Evolutionary conservation across 768 basidiomycete species (phyloP), one percentile per base, ranked within the genome.

Genomic region (Cyclocybe aegerita): DNA sequence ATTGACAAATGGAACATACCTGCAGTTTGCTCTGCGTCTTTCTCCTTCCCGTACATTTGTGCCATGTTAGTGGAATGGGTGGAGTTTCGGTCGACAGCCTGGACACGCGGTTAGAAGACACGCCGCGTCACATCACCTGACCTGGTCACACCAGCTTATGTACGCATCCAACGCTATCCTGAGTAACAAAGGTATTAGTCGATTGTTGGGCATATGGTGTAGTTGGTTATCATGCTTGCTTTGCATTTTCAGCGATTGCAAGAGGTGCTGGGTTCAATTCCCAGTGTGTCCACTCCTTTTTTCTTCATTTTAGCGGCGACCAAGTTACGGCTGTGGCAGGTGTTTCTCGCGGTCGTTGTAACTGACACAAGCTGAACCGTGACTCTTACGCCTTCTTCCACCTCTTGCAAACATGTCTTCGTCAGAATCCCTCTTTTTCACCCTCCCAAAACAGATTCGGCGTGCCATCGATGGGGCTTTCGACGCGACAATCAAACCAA

Each of bases 171-270:
- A n/a, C n/a, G n/a, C n/a, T n/a, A n/a, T n/a, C n/a, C n/a, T n/a
- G n/a, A n/a, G n/a, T n/a, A n/a, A n/a, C n/a, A n/a, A n/a, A n/a
- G n/a, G n/a, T n/a, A n/a, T n/a, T n/a, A n/a, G n/a, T n/a, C n/a
- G n/a, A n/a, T n/a, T n/a, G 5, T 23, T 0, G 51, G 61, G 61
- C 61, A 58, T 59, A 14, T 33, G 61, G 61, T 62, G 61, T 62
- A 62, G 61, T 62, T 62, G 61, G 61, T 60, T 62, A 62, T 62
- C 61, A 62, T 59, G 61, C 61, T 62, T 59, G 61, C 61, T 62
- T 62, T 60, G 61, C 23, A 23, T 59, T 60, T 9, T 5, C 38
- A 9, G 16, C 47, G 38, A 30, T 39, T 53, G 56, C 56, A 46
- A 53, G 52, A 53, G 56, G 52, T 53, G 56, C 53, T 57, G 56